Evolutionary conservation across 345 rosid species (phyloP).

Genomic region (Populus deltoides): DNA sequence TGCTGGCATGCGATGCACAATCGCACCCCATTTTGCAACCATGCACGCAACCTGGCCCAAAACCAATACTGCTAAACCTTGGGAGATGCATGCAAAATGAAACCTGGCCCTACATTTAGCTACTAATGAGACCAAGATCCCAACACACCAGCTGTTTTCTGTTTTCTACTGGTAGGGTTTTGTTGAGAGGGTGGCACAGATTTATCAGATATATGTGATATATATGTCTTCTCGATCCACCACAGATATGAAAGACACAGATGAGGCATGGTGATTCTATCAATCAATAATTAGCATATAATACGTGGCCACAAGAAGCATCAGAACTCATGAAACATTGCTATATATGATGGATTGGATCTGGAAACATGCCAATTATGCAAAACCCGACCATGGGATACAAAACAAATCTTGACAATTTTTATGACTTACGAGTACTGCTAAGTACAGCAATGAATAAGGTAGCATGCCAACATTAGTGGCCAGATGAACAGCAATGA

Average conservation of each 20-base stretch:
- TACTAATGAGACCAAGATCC: background rate
- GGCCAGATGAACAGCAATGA: constrained; percentile 20
- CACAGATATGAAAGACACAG: background rate
- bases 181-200: background rate
- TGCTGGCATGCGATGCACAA: background rate
- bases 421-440: background rate
- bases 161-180: background rate
- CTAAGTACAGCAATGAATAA: background rate
- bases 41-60: background rate
- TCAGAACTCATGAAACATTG: background rate
- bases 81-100: background rate
- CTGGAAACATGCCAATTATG: constrained; percentile 19
- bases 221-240: background rate
- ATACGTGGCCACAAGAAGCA: background rate
- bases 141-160: background rate
- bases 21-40: background rate
- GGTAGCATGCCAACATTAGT: background rate
- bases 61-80: background rate
- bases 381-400: constrained; percentile 1
- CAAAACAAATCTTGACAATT: background rate
- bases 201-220: background rate
- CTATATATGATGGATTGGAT: background rate
- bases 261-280: background rate
- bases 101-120: background rate
- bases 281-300: too few relatives aligned